Conservation (phyloP, 2,329 filamentous ascomycete species). For the Apiospora marii region DNA sequence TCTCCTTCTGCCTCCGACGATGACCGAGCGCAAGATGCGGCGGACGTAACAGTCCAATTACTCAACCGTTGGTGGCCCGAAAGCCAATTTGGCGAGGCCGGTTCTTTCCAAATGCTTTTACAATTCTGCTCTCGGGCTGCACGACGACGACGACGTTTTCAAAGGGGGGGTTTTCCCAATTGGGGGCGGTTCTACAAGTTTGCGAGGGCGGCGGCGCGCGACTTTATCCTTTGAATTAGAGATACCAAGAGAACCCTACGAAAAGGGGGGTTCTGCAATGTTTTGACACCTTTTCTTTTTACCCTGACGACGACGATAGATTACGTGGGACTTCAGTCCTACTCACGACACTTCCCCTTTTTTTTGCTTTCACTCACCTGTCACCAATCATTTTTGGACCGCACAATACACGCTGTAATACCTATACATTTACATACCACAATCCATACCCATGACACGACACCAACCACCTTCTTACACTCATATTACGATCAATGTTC, state of each 20-base stretch:
- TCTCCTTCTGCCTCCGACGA: not conserved
- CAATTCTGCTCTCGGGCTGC: slow-evolving; percentile 9
- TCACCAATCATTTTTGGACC: not conserved
- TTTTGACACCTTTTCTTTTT: slow-evolving; percentile 9
- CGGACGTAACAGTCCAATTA: not conserved
- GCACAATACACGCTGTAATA: slow-evolving; percentile 21
- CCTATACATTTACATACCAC: slow-evolving; percentile 3
- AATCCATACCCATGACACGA: slow-evolving; percentile 17
- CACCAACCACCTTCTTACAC: slow-evolving; percentile 1
- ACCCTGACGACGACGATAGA: slow-evolving; percentile 9
- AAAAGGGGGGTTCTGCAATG: slow-evolving; percentile 20
- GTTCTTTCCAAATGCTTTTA: slow-evolving; percentile 8
- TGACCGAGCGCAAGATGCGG: not conserved
- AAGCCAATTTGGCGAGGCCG: not conserved
- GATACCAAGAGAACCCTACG: slow-evolving; percentile 21
- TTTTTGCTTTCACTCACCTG: not conserved
- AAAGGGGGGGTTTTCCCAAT: not conserved
- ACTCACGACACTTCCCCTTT: not conserved
- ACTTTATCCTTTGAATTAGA: slow-evolving; percentile 22
- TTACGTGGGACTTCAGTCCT: slow-evolving; percentile 7
- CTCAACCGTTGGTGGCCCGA: not conserved
- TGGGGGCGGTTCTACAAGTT: not conserved
- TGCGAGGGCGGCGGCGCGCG: slow-evolving; percentile 13
- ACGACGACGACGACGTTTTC: slow-evolving; percentile 10
- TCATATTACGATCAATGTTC: slow-evolving; percentile 13